A percentile compares a stretch with the other conserved stretches of the same genome.
Conservation (phyloP, 2,329 filamentous ascomycete genomes). For the Trichoderma pleuroti region DNA sequence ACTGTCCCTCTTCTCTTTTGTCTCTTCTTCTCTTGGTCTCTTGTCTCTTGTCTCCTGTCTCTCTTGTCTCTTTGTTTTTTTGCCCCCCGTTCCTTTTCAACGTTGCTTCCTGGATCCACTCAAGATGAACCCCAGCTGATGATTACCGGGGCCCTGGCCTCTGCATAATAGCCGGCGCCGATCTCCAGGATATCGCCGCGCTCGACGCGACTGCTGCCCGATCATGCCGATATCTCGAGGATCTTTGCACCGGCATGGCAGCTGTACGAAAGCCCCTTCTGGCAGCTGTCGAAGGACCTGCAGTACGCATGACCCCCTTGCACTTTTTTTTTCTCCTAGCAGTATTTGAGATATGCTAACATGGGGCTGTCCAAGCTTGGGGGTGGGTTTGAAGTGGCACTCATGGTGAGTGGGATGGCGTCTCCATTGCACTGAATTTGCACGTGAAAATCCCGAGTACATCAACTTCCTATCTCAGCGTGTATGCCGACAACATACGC, state of each 20-base stretch:
- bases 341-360: slow-evolving; percentile 16
- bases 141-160: neutral
- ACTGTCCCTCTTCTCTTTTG: neutral
- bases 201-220: slow-evolving; percentile 34
- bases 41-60: neutral
- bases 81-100: neutral
- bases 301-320: slow-evolving; percentile 36
- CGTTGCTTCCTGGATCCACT: slow-evolving; percentile 2
- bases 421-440: neutral
- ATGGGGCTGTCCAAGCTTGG: slow-evolving; percentile 37
- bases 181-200: slow-evolving; percentile 35
- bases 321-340: neutral
- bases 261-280: slow-evolving; percentile 44
- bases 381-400: slow-evolving; percentile 49
- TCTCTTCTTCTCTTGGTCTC: neutral
- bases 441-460: neutral
- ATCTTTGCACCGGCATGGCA: slow-evolving; percentile 38
- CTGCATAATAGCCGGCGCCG: slow-evolving; percentile 32
- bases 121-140: slow-evolving; percentile 15
- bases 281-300: slow-evolving; percentile 48
- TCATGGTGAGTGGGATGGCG: slow-evolving; percentile 37
- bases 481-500: neutral
- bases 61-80: neutral
- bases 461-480: slow-evolving; percentile 4
- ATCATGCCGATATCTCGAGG: slow-evolving; percentile 36